Base-by-base conservation (phyloP, 2,329 filamentous ascomycete species). In the Furcasterigmium sp. region DNA sequence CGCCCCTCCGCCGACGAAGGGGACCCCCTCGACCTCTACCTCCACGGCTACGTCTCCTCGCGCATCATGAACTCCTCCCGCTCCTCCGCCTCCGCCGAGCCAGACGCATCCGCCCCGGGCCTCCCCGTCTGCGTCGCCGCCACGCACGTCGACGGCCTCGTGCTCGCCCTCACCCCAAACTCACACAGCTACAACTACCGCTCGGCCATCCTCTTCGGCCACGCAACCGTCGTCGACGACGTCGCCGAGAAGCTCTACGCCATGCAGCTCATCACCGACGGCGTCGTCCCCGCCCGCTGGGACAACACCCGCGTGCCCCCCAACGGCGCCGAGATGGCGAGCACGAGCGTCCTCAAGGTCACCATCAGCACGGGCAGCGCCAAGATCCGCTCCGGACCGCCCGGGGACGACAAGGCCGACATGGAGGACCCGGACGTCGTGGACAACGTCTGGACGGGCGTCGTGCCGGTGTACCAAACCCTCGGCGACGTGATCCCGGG, bases 101-200 rank as follows among this genome's bases (percentile, higher is more conserved):
- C 63, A 8, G 54, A 69, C 19, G 9, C n/a, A 15, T 17, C 9
- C 3, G 14, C 32, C n/a, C n/a, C 32, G 9, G 83, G 84, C 9
- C 63, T 94, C 17, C 85, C 88, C 2, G 67, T 94, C 34, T 85
- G 80, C 56, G 71, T 93, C 26, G 76, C 84, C 18, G 85, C 85
- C 2, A 86, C 81, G 37, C 81, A 85, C 57, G 66, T 94, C 30
- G 87, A 95, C 65, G 89, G 88, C 30, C 70, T 93, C 41, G 82
- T 95, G 8, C 78, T 95, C 25, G 78, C 85, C 17, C 75, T 94
- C 13, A 89, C 88, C 0, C 85, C 88, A 11, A 86, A 87, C 68
- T 79, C 78, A 46, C 87, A 94, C 69, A 87, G 79, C 67, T 91
- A 88, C 70, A 91, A 94, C 70, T 95, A 93, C 68, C 86, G 87